Conservation (phyloP, 2,329 filamentous ascomycete genomes). For the Alternaria sp. region DNA sequence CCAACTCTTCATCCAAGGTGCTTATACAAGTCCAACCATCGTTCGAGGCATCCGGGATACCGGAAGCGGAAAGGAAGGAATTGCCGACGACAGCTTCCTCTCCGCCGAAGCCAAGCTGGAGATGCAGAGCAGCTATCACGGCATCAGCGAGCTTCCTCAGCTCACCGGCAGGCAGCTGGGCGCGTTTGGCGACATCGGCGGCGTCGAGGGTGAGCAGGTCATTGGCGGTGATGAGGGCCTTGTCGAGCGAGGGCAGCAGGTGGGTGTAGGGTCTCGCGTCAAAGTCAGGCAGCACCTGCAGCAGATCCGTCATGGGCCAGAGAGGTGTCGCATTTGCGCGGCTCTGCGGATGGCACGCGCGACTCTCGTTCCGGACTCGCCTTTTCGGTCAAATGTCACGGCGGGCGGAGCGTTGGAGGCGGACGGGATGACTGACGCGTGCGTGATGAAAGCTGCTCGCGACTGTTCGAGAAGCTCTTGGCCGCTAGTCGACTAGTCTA, state of each 20-base stretch:
- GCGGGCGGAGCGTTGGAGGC: background rate
- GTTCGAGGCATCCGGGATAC: background rate
- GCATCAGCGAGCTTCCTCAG: conserved; percentile 75
- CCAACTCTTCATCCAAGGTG: conserved; percentile 77
- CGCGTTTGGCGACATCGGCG: conserved; percentile 83
- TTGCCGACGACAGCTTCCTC: conserved; percentile 24
- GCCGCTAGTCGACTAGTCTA: background rate
- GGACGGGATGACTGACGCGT: background rate
- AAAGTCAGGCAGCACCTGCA: conserved; percentile 81
- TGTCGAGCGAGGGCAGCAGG: conserved; percentile 81
- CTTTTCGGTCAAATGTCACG: conserved; percentile 4
- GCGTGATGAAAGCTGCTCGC: conserved; percentile 7
- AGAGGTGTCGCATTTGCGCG: conserved; percentile 36
- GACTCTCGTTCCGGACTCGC: conserved; percentile 6
- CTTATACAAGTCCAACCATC: conserved; percentile 69
- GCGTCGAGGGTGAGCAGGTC: conserved; percentile 87
- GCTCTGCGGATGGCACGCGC: conserved; percentile 42
- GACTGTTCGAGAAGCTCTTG: background rate
- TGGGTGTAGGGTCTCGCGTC: conserved; percentile 72
- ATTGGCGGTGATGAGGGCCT: conserved; percentile 74
- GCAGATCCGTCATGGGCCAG: conserved; percentile 78
- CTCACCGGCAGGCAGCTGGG: conserved; percentile 79
- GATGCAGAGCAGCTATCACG: conserved; percentile 70
- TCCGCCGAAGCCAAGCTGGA: conserved; percentile 59
- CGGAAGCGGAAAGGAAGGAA: conserved; percentile 23